phyloP scores from a whole-genome alignment of 805 yeast genomes.

The Limtongia smithiae region DNA sequence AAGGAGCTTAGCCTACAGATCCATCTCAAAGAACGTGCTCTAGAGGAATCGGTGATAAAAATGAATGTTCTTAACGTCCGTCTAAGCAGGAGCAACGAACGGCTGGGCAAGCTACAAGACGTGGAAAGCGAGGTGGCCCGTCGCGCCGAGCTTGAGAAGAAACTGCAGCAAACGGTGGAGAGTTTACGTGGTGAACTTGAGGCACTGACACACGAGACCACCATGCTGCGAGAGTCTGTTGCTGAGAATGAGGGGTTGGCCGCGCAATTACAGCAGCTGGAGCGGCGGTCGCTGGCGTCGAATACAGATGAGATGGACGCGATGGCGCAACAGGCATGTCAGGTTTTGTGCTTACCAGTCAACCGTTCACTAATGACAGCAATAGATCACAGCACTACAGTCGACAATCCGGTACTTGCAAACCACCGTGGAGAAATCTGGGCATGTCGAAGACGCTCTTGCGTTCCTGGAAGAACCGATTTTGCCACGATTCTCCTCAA shows the following conservation, averaged over 20 bases:
- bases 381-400: slow-evolving; percentile 4
- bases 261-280: slow-evolving; percentile 7
- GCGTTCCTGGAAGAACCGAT: neutral
- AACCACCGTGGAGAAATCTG: neutral
- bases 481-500: neutral
- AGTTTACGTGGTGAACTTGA: slow-evolving; percentile 4
- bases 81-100: slow-evolving; percentile 20
- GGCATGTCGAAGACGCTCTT: neutral
- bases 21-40: slow-evolving; percentile 26
- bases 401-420: slow-evolving; percentile 7
- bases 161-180: slow-evolving; percentile 4
- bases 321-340: slow-evolving; percentile 7
- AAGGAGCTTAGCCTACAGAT: slow-evolving; percentile 25
- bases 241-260: slow-evolving; percentile 5
- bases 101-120: slow-evolving; percentile 20
- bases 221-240: neutral
- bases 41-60: slow-evolving; percentile 34
- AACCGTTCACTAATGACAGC: neutral
- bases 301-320: slow-evolving; percentile 14
- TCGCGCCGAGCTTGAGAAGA: slow-evolving; percentile 1
- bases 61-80: slow-evolving; percentile 28
- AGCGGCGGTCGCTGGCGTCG: slow-evolving; percentile 7
- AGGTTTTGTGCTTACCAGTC: neutral
- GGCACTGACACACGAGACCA: slow-evolving; percentile 5
- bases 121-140: slow-evolving; percentile 28